Evolutionary conservation across 768 basidiomycete species (phyloP).

Genomic region (Ramaria rubella): DNA sequence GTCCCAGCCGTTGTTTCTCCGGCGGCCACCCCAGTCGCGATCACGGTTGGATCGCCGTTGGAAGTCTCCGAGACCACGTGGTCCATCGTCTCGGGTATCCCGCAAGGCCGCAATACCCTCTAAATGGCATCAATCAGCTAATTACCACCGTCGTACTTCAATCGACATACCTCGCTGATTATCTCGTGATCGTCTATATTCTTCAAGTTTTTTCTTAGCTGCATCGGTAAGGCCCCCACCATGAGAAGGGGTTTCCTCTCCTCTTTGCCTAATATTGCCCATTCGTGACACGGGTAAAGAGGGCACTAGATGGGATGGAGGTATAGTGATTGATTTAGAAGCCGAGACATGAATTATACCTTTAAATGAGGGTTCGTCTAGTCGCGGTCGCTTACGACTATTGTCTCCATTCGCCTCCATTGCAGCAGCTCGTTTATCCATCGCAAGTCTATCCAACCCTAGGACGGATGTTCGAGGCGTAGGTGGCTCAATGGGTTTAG

Average conservation of each 20-base stretch:
- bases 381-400: conserved; percentile 59
- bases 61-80: conserved; percentile 86
- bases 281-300: conserved; percentile 53
- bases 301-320: conserved; percentile 55
- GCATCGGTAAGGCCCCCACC: conserved; percentile 80
- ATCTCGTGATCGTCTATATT: conserved; percentile 63
- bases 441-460: conserved; percentile 83
- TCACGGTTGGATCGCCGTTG: conserved; percentile 86
- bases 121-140: conserved; percentile 20
- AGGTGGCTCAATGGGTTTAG: conserved; percentile 64
- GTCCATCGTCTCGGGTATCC: conserved; percentile 49
- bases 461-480: conserved; percentile 75
- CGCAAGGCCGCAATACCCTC: conserved; percentile 67
- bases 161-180: conserved; percentile 51
- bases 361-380: conserved; percentile 79
- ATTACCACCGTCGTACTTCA: background rate
- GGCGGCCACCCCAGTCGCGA: conserved; percentile 41
- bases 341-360: conserved; percentile 40
- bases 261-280: conserved; percentile 62
- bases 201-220: conserved; percentile 67
- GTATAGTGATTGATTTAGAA: background rate
- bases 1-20: conserved; percentile 45
- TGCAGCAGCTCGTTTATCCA: conserved; percentile 72
- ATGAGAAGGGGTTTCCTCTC: conserved; percentile 90
- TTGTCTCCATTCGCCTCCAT: conserved; percentile 39